Percentiles rank a stretch among this genome's conserved stretches.
These are phyloP conservation scores for Globisporangium spiculum DNA, from an alignment of 352 stramenopile species.

Conservation along the genomic window DNA sequence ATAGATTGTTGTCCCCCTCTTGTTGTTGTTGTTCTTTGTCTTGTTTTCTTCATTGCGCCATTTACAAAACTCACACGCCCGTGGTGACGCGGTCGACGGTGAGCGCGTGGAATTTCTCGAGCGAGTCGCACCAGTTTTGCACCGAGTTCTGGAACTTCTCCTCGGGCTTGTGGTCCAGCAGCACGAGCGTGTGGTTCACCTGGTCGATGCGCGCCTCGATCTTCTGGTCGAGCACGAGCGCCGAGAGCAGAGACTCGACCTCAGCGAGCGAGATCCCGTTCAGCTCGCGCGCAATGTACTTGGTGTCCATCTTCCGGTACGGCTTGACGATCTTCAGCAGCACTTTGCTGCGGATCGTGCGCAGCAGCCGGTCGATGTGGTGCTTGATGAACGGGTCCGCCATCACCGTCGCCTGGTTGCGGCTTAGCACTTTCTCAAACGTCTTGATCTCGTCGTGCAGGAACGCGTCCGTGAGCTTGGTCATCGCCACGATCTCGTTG, in stretches of 20 bases:
- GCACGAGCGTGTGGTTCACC: slow-evolving; percentile 70
- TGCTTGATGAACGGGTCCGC: slow-evolving; percentile 95
- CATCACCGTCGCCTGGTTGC: slow-evolving; percentile 89
- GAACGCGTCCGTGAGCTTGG: slow-evolving; percentile 93
- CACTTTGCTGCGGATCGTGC: slow-evolving; percentile 95
- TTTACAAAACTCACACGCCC: slow-evolving; percentile 26
- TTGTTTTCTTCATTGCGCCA: slow-evolving; percentile 1
- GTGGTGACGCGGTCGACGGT: slow-evolving; percentile 52
- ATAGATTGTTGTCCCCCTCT: slow-evolving; percentile 6
- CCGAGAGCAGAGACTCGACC: slow-evolving; percentile 91
- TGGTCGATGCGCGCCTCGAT: slow-evolving; percentile 94
- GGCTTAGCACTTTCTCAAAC: slow-evolving; percentile 91
- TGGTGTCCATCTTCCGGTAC: slow-evolving; percentile 92
- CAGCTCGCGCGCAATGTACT: slow-evolving; percentile 90
- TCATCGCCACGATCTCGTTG: slow-evolving; percentile 95
- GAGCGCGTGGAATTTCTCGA: slow-evolving; percentile 75
- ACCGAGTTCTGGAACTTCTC: slow-evolving; percentile 73
- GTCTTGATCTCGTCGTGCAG: slow-evolving; percentile 93
- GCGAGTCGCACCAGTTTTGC: slow-evolving; percentile 54
- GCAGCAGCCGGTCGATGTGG: slow-evolving; percentile 92
- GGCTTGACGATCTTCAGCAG: slow-evolving; percentile 92
- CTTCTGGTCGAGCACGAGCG: slow-evolving; percentile 91
- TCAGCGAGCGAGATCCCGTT: slow-evolving; percentile 90
- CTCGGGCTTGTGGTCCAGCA: slow-evolving; percentile 61
- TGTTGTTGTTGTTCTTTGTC: background rate